A percentile compares a stretch with the other conserved stretches of the same genome.
phyloP scores from a whole-genome alignment of 331 rosid species.

The Rhamnella rubrinervis region DNA sequence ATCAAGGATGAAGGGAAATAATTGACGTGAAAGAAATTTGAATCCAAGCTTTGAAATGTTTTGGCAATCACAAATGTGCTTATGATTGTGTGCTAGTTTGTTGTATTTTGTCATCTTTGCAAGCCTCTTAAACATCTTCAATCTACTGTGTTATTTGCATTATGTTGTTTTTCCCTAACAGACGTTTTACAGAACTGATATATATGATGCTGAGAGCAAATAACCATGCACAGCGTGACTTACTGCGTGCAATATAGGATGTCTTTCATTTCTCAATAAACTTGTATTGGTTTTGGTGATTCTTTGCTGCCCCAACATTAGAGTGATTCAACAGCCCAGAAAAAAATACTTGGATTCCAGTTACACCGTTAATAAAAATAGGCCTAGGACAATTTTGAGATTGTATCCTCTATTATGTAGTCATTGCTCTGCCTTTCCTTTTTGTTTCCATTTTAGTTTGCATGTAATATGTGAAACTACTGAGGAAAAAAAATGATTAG shows the following conservation, averaged over 20 bases:
- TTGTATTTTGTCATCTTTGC: not conserved
- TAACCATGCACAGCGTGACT: conserved; percentile 34
- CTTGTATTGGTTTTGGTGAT: conserved; percentile 15
- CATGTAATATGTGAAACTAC: not conserved
- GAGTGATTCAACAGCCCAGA: conserved; percentile 8
- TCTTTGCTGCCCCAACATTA: conserved; percentile 25
- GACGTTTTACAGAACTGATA: conserved; percentile 56
- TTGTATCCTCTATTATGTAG: conserved; percentile 15
- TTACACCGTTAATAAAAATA: not conserved
- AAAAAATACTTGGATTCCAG: not conserved
- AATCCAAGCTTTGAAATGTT: not conserved
- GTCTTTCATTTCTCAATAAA: conserved; percentile 3
- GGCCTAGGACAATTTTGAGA: conserved; percentile 27
- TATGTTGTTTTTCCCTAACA: conserved; percentile 45
- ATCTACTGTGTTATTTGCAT: conserved; percentile 1
- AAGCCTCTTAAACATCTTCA: not conserved
- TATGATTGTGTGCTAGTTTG: conserved; percentile 4
- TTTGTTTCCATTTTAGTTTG: too few relatives aligned
- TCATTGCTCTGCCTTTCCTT: too few relatives aligned
- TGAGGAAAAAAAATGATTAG: not conserved
- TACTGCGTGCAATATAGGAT: conserved; percentile 6
- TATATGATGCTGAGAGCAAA: conserved; percentile 89
- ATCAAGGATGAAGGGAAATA: too few relatives aligned
- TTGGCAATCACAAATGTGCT: not conserved
- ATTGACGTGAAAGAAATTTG: too few relatives aligned